Base-by-base conservation (phyloP, 2,329 filamentous ascomycete genomes). In the Penicillium hesseltinei region DNA sequence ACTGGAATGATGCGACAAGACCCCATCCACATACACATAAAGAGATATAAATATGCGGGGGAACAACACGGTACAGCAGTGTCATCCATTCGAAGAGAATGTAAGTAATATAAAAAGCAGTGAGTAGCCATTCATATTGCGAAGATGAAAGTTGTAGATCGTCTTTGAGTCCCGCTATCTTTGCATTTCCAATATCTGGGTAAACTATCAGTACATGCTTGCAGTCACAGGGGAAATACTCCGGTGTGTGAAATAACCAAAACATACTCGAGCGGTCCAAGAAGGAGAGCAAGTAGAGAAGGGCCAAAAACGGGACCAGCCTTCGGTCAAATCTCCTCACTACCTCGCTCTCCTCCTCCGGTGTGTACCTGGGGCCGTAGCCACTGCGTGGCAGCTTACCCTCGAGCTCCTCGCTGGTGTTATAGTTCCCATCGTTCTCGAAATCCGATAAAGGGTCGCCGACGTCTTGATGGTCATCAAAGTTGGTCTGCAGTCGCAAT, bases 231-330 rank as follows among this genome's bases (percentile, higher is more conserved):
- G 29, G 21, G 27, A 25, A 6, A 46, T 9, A 36, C 21, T 25
- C 5, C 33, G 11, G 13, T 15, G 10, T 15, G 51, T 5, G 15
- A n/a, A n/a, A 21, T 29, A 35, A 19, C 8, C 8, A 33, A 33
- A 35, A 77, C 81, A 61, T 78, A 92, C 90, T 96, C 19, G 90
- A 92, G 63, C 92, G 83, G 73, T 96, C 92, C 63, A 96, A 76
- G 71, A 96, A 96, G 61, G 87, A 89, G 60, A 96, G 79, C 80
- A 95, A 83, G 71, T 94, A 97, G 13, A 96, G 80, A 57, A 93
- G 72, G 11, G 90, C 89, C 62, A 96, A 82, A 70, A 96, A 95
- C 1, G 90, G 72, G 6, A 96, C 90, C 52, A 97, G 81, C 62
- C 82, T 84, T 55, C 84, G 81, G 72, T 96, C 92, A 64, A 96